Base-by-base conservation (phyloP, 768 basidiomycete genomes). In the Kwoniella mangroviensis region DNA sequence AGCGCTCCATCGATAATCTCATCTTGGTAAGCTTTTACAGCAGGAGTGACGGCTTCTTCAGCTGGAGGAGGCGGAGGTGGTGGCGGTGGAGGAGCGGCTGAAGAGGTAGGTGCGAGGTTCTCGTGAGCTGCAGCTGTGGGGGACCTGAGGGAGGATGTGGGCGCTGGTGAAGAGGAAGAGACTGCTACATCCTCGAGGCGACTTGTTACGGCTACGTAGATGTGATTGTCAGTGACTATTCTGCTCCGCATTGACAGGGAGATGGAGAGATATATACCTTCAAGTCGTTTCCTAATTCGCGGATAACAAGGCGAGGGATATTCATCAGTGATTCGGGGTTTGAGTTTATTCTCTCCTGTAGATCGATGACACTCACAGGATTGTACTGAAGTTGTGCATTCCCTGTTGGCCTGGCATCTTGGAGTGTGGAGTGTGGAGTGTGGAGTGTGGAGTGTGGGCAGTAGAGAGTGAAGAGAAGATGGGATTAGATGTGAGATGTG, bases 111-210 rank as follows among this genome's bases (percentile, higher is more conserved):
- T n/a, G 76, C 61, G 43, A 78, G 70, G 54, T 69, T 76, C 42
- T 78, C 79, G 53, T 74, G 80, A 21, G 77, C 64, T 15, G 70
- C 51, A 11, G 72, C 63, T 22, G 76, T 79, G 41, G 76, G 75
- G 53, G 73, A 75, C 73, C 66, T 79, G 56, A 66, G 73, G 67
- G 73, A 77, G 45, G 70, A 63, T 15, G 73, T 72, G 21, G 79
- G 53, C 59, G 72, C 68, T 59, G 74, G 58, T n/a, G 77, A 75
- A 15, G 79, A 83, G 75, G 78, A 75, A 17, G 87, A 85, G 51
- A 87, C 85, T 45, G 91, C 90, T 70, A 94, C 86, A 79, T 99
- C 97, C 84, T 99, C 97, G 43, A 99, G 88, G 42, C 97, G 89
- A 54, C 92, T 92, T 6, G 93, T 94, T 10, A 94, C 92, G 26